Conservation (phyloP, 495 filamentous ascomycete genomes). For the Daldinia caldariorum region DNA sequence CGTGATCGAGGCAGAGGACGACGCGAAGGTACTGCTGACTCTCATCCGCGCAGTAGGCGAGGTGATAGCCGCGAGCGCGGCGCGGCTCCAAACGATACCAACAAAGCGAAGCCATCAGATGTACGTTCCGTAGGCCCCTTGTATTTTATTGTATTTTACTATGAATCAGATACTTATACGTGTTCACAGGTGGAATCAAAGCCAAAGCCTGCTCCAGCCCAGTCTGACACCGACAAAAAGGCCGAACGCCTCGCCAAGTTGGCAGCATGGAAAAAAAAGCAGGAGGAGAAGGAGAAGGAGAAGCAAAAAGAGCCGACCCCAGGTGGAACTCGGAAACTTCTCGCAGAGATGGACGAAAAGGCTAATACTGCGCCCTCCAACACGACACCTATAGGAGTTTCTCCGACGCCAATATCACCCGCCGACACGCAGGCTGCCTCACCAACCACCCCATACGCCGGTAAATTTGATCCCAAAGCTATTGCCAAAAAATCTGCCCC, state of each 20-base stretch:
- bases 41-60: constrained; percentile 73
- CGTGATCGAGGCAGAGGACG: constrained; percentile 74
- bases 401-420: constrained; percentile 57
- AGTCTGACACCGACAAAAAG: constrained; percentile 84
- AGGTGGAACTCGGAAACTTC: constrained; percentile 70
- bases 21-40: constrained; percentile 81
- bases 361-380: constrained; percentile 64
- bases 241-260: constrained; percentile 84
- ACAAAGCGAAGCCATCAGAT: constrained; percentile 59
- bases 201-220: constrained; percentile 62
- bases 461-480: constrained; percentile 90
- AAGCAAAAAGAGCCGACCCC: constrained; percentile 76
- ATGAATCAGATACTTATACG: constrained; percentile 29
- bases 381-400: constrained; percentile 67
- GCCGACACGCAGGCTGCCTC: constrained; percentile 49
- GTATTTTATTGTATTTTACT: constrained; percentile 5
- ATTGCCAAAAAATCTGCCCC: constrained; percentile 77
- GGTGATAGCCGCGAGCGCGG: constrained; percentile 69
- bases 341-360: constrained; percentile 81
- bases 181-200: constrained; percentile 54
- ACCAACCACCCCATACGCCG: constrained; percentile 68
- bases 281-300: constrained; percentile 81
- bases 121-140: constrained; percentile 52
- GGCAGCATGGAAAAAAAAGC: constrained; percentile 92
- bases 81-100: constrained; percentile 52